These are phyloP conservation scores for Termitomyces sp. DNA, from an alignment of 768 basidiomycete genomes.

Conservation along the genomic window DNA sequence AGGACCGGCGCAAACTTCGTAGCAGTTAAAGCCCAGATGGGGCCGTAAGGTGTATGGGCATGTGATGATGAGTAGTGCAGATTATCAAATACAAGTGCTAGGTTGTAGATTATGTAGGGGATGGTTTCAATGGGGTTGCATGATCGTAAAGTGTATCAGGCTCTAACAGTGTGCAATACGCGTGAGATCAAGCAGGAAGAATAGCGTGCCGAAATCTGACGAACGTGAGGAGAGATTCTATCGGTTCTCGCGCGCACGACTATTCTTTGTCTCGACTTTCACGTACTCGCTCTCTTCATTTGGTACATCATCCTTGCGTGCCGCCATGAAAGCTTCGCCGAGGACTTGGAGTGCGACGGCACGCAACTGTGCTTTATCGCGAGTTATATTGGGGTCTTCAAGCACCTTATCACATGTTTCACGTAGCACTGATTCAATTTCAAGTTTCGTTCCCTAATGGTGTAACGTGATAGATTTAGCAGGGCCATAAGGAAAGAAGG, in stretches of 20 bases:
- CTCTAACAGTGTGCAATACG: neutral
- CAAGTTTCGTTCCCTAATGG: conserved; percentile 79
- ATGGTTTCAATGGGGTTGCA: neutral
- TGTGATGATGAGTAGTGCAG: conserved; percentile 6
- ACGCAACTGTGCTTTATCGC: conserved; percentile 60
- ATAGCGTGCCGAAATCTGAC: neutral
- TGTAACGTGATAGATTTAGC: neutral
- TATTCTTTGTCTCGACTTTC: conserved; percentile 69
- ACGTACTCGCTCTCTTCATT: conserved; percentile 78
- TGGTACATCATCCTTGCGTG: conserved; percentile 55
- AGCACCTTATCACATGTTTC: conserved; percentile 85
- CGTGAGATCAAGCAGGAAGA: neutral
- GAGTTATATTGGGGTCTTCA: conserved; percentile 46
- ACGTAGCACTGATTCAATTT: conserved; percentile 83
- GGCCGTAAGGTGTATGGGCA: neutral
- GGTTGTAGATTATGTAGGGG: conserved; percentile 5
- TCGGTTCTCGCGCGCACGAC: conserved; percentile 35
- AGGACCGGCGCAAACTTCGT: conserved; percentile 2
- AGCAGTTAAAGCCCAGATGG: neutral
- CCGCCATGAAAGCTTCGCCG: conserved; percentile 71
- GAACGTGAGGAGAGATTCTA: conserved; percentile 2
- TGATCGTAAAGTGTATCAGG: neutral
- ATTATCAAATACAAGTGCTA: conserved; percentile 11
- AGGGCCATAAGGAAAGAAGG: neutral
- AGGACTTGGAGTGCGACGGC: conserved; percentile 82